Conservation (phyloP, 495 filamentous ascomycete genomes). For the Ascobolus immersus region DNA sequence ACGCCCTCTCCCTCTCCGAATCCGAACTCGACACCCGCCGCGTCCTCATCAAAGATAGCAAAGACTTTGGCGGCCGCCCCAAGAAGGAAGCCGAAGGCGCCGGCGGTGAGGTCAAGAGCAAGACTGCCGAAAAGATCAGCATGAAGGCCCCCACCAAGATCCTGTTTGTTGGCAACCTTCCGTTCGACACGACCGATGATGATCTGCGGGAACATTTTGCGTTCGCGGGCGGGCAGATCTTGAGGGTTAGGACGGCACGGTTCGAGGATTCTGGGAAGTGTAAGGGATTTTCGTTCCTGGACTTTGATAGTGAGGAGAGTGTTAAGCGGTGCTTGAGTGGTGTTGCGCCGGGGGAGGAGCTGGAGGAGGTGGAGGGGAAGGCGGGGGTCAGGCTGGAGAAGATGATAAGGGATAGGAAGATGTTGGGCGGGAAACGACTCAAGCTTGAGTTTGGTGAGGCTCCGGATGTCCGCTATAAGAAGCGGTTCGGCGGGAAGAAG, state of each 20-base stretch:
- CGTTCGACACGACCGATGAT: conserved; percentile 64
- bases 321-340: conserved; percentile 61
- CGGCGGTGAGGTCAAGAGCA: conserved; percentile 10
- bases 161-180: conserved; percentile 79
- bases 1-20: conserved; percentile 57
- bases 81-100: conserved; percentile 18
- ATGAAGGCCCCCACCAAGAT: conserved; percentile 43
- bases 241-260: conserved; percentile 61
- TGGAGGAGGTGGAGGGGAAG: conserved; percentile 32
- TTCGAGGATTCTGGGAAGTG: conserved; percentile 96
- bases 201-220: conserved; percentile 50
- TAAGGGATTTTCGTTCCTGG: conserved; percentile 89
- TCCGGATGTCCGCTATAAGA: conserved; percentile 61
- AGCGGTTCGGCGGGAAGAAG: conserved; percentile 54
- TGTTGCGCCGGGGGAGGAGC: conserved; percentile 26
- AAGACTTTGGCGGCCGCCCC: conserved; percentile 56
- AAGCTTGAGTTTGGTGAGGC: conserved; percentile 88
- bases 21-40: conserved; percentile 45
- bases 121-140: conserved; percentile 14
- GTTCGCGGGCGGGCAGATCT: conserved; percentile 47
- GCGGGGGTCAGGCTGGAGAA: conserved; percentile 24
- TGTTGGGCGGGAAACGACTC: conserved; percentile 35
- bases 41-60: conserved; percentile 76
- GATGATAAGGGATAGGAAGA: conserved; percentile 2
- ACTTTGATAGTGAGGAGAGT: conserved; percentile 52